Conservation (phyloP, 768 basidiomycete species). For the Macrolepiota albuminosa region DNA sequence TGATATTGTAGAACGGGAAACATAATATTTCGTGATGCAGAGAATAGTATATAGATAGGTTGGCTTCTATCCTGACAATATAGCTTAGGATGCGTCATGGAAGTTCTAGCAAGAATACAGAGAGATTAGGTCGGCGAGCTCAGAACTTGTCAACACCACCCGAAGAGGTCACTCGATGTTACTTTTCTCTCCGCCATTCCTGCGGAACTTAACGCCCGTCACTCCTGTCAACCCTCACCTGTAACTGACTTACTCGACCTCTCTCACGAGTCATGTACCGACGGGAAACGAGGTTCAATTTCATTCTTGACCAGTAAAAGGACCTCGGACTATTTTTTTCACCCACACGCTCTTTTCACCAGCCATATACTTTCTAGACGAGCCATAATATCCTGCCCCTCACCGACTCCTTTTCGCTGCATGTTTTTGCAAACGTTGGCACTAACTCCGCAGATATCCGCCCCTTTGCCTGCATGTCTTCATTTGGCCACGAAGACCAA, state of each 20-base stretch:
- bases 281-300: conserved; percentile 49
- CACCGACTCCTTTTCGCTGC: conserved; percentile 90
- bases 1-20: not conserved
- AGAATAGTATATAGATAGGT: not conserved
- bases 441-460: conserved; percentile 79
- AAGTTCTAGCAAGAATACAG: not conserved
- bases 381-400: conserved; percentile 70
- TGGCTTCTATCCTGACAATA: not conserved
- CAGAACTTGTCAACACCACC: not conserved
- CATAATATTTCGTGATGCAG: not conserved
- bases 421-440: conserved; percentile 87
- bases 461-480: conserved; percentile 56
- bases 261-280: not conserved
- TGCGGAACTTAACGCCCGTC: no score
- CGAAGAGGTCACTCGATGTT: not conserved
- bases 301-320: conserved; percentile 86
- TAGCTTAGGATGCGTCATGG: not conserved
- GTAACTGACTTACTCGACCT: not conserved
- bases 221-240: not conserved
- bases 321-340: conserved; percentile 73
- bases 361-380: conserved; percentile 31
- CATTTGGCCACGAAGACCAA: conserved; percentile 29
- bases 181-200: no score
- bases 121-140: not conserved
- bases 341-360: conserved; percentile 57